Evolutionary conservation across 2,329 filamentous ascomycete species (phyloP).

Genomic region (Beauveria asiatica): DNA sequence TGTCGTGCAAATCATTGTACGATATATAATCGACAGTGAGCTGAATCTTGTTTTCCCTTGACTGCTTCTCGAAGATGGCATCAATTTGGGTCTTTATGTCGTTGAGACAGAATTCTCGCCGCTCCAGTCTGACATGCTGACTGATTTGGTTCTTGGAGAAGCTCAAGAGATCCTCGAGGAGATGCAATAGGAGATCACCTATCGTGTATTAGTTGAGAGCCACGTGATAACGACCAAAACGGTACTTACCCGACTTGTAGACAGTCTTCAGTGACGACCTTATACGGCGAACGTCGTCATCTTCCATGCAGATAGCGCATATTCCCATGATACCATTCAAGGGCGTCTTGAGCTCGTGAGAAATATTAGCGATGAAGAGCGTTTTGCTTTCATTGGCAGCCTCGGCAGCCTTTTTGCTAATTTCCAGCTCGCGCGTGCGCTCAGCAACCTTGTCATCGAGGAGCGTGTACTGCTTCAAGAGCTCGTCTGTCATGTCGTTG

Average conservation of each 20-base stretch:
- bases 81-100: constrained; percentile 76
- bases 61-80: constrained; percentile 86
- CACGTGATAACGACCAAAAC: background rate
- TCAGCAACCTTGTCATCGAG: constrained; percentile 79
- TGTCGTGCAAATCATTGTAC: background rate
- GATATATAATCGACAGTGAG: constrained; percentile 57
- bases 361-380: constrained; percentile 93
- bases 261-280: constrained; percentile 80
- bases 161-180: constrained; percentile 81
- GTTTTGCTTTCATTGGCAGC: constrained; percentile 97
- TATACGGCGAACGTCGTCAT: constrained; percentile 68
- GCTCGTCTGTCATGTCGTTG: constrained; percentile 88
- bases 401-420: constrained; percentile 86
- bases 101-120: constrained; percentile 73
- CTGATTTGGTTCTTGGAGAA: constrained; percentile 96
- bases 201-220: background rate
- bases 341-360: constrained; percentile 80
- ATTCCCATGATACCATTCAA: constrained; percentile 94
- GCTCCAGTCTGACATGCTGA: constrained; percentile 71
- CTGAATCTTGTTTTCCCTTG: constrained; percentile 67
- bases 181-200: constrained; percentile 70
- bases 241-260: constrained; percentile 60
- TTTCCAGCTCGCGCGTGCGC: constrained; percentile 74
- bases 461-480: constrained; percentile 76
- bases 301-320: constrained; percentile 88